These are phyloP conservation scores for Prunus mume DNA, from an alignment of 306 rosid species.

Conservation along the genomic window DNA sequence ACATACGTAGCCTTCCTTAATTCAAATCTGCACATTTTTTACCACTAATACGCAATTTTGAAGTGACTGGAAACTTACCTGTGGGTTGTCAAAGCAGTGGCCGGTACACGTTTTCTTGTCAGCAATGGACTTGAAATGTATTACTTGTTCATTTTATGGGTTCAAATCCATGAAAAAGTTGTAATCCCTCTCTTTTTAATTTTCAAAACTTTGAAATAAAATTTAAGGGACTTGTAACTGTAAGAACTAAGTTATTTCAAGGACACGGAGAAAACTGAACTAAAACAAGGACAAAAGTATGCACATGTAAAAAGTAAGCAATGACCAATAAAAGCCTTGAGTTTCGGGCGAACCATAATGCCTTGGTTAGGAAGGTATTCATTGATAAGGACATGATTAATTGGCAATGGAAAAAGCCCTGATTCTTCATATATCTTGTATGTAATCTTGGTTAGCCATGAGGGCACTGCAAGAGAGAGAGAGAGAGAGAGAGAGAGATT, in stretches of 20 bases:
- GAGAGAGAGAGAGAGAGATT: constrained; percentile 4
- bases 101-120: not conserved
- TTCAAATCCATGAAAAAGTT: not conserved
- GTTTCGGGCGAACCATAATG: constrained; percentile 63
- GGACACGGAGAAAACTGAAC: not conserved
- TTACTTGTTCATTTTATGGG: not conserved
- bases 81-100: not conserved
- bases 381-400: constrained; percentile 89
- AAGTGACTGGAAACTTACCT: not conserved
- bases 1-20: not conserved
- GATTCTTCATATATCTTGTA: constrained; percentile 57
- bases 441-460: constrained; percentile 72
- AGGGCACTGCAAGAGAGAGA: constrained; percentile 56
- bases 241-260: not conserved
- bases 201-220: not conserved
- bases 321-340: constrained; percentile 17
- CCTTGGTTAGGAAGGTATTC: constrained; percentile 89
- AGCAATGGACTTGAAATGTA: not conserved
- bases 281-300: not conserved
- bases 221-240: not conserved
- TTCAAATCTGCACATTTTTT: not conserved
- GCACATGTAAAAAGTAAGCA: constrained; percentile 6
- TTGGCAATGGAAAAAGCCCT: constrained; percentile 61
- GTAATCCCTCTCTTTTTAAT: not conserved
- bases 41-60: not conserved